Evolutionary conservation across 192 early-diverging fungal genomes (phyloP).

Genomic region (Podila minutissima): DNA sequence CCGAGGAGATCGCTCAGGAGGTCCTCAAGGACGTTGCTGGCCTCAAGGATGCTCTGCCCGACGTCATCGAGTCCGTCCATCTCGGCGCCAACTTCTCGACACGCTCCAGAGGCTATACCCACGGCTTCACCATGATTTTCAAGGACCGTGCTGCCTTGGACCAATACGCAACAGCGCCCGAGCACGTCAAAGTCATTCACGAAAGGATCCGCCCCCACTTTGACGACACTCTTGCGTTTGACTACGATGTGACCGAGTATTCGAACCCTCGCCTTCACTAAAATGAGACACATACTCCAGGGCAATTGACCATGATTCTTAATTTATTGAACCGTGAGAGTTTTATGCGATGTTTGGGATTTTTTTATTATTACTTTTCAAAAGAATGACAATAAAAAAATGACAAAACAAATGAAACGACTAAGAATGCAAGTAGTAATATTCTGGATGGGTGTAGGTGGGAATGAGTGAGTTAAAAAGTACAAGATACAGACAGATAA

Average conservation of each 20-base stretch:
- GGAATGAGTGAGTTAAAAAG: slow-evolving; percentile 3
- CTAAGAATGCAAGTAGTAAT: background rate
- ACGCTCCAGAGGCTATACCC: slow-evolving; percentile 35
- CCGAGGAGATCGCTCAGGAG: slow-evolving; percentile 25
- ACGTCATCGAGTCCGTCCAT: slow-evolving; percentile 38
- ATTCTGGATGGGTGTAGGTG: background rate
- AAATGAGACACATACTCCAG: background rate
- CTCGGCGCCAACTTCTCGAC: slow-evolving; percentile 38
- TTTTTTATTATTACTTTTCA: no score
- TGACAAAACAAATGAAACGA: background rate
- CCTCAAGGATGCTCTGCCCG: slow-evolving; percentile 28
- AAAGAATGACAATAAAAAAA: background rate
- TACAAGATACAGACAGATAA: background rate
- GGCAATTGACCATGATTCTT: background rate
- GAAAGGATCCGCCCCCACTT: slow-evolving; percentile 38
- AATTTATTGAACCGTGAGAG: background rate
- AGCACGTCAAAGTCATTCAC: slow-evolving; percentile 22
- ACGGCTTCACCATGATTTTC: slow-evolving; percentile 50
- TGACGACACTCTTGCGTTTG: slow-evolving; percentile 31
- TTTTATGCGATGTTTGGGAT: no score
- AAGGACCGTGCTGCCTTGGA: slow-evolving; percentile 43
- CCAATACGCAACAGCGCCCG: slow-evolving; percentile 21
- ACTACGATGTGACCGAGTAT: slow-evolving; percentile 38
- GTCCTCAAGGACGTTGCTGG: slow-evolving; percentile 39
- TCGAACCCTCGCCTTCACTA: slow-evolving; percentile 25